Percentiles rank a stretch among this genome's conserved stretches.
phyloP scores from a whole-genome alignment of 148 eudicot genomes.

The Cornus florida region DNA sequence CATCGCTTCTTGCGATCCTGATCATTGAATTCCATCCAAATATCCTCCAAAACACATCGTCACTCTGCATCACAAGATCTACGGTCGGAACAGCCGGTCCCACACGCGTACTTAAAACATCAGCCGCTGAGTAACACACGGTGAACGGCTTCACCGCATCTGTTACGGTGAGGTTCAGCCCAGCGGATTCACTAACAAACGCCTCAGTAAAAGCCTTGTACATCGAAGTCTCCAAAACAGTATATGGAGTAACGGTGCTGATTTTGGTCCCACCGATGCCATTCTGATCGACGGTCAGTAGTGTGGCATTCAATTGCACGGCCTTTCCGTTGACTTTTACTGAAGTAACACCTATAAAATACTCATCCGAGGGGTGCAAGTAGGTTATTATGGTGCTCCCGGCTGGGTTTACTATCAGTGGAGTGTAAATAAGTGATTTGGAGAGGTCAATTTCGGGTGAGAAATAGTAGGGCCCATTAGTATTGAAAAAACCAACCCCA shows the following conservation, averaged over 20 bases:
- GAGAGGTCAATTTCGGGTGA: conserved; percentile 40
- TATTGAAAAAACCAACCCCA: conserved; percentile 31
- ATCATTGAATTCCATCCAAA: conserved; percentile 46
- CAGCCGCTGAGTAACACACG: conserved; percentile 28
- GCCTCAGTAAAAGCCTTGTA: conserved; percentile 19
- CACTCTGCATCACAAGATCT: conserved; percentile 35
- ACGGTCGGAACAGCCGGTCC: conserved; percentile 40
- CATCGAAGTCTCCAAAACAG: conserved; percentile 18
- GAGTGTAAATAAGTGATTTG: conserved; percentile 32
- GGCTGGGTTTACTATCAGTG: conserved; percentile 25
- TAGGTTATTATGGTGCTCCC: conserved; percentile 15
- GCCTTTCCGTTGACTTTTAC: conserved; percentile 37
- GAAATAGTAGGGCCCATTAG: conserved; percentile 37
- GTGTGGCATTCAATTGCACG: conserved; percentile 9
- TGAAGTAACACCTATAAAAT: conserved; percentile 27
- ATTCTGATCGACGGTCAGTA: conserved; percentile 15
- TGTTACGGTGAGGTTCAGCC: conserved; percentile 31
- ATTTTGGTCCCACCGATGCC: conserved; percentile 41
- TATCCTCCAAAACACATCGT: conserved; percentile 37
- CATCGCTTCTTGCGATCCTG: conserved; percentile 16
- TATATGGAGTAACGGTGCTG: conserved; percentile 32
- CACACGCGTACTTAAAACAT: conserved; percentile 6
- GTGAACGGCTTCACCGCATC: conserved; percentile 29
- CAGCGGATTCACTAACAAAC: conserved; percentile 30
- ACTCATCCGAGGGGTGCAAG: conserved; percentile 24